These are phyloP conservation scores for Pulveroboletus sp. DNA, from an alignment of 768 basidiomycete genomes.

Conservation along the genomic window DNA sequence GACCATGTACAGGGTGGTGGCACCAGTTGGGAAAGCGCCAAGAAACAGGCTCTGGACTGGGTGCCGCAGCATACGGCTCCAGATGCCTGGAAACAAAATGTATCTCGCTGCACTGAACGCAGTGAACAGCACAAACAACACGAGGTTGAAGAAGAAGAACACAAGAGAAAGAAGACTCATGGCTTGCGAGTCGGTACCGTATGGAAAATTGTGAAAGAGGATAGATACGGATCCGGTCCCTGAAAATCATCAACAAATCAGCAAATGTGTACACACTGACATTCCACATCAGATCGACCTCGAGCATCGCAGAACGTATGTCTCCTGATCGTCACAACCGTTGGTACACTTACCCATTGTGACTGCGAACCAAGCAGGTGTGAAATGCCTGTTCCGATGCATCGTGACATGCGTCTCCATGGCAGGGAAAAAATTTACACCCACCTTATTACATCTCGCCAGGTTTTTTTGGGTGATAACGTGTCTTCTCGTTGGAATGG, in stretches of 20 bases:
- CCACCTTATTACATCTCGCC: conserved; percentile 36
- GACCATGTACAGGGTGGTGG: conserved; percentile 54
- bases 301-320: background rate
- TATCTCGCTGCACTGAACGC: conserved; percentile 49
- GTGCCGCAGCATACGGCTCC: conserved; percentile 46
- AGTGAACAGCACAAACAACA: conserved; percentile 51
- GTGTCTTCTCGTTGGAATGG: background rate
- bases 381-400: conserved; percentile 40
- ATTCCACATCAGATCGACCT: background rate
- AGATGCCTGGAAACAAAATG: conserved; percentile 49
- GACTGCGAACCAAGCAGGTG: conserved; percentile 54
- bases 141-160: conserved; percentile 60
- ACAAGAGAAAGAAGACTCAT: conserved; percentile 43
- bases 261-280: background rate
- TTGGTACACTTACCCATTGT: conserved; percentile 44
- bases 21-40: conserved; percentile 56
- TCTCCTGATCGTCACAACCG: background rate
- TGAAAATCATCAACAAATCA: conserved; percentile 6
- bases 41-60: conserved; percentile 51
- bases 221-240: conserved; percentile 54
- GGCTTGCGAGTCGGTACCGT: conserved; percentile 39
- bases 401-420: background rate
- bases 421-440: background rate
- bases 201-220: conserved; percentile 58
- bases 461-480: conserved; percentile 22